Conservation (phyloP, 2,329 filamentous ascomycete genomes). For the Coniochaeta hoffmannii region DNA sequence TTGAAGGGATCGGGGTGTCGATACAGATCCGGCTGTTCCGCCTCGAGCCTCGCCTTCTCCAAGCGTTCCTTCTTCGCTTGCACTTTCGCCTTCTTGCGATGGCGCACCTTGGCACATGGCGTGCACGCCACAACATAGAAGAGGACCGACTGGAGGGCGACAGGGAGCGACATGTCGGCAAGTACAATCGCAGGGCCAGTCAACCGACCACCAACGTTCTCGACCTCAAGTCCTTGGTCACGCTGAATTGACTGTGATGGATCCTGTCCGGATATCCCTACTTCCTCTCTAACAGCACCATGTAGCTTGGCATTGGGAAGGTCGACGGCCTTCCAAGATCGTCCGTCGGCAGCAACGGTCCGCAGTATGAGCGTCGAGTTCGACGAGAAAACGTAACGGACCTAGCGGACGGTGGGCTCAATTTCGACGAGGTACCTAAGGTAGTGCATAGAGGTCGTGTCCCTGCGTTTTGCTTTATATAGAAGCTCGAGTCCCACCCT, state of each 20-base stretch:
- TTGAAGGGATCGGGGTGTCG: conserved; percentile 74
- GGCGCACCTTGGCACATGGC: conserved; percentile 65
- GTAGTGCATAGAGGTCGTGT: background rate
- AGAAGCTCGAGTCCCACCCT: background rate
- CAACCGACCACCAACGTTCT: no score
- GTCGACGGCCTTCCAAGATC: background rate
- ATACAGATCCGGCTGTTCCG: conserved; percentile 66
- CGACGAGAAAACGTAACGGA: background rate
- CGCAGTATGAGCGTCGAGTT: background rate
- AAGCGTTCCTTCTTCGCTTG: conserved; percentile 62
- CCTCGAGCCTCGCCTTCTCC: conserved; percentile 57
- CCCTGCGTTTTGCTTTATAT: background rate
- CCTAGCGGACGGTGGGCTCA: background rate
- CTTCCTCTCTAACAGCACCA: background rate
- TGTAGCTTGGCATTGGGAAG: background rate
- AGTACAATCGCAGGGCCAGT: background rate
- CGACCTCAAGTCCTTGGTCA: no score
- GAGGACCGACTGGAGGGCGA: conserved; percentile 65
- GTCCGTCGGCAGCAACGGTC: background rate
- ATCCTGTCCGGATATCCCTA: background rate
- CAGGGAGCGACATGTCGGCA: conserved; percentile 46
- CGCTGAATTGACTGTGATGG: background rate
- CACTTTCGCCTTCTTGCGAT: conserved; percentile 62
- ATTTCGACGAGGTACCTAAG: no score
- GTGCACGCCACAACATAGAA: conserved; percentile 75